Percentiles rank a stretch among this genome's conserved stretches.
phyloP scores from a whole-genome alignment of 2,329 filamentous ascomycete genomes.

The Diplodia intermedia region DNA sequence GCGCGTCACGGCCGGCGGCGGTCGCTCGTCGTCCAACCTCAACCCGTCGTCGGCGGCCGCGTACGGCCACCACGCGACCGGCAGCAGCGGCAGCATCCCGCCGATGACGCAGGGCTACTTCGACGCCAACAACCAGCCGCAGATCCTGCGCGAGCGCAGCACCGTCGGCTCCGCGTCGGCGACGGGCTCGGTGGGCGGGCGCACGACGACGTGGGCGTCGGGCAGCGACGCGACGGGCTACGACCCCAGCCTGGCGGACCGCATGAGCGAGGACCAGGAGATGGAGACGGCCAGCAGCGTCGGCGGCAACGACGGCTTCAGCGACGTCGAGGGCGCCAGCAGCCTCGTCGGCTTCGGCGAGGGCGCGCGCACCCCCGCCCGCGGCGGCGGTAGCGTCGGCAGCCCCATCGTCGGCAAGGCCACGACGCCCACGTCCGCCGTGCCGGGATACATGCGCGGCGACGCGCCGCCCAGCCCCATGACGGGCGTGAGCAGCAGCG shows the following conservation, averaged over 20 bases:
- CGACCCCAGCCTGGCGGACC: slow-evolving; percentile 64
- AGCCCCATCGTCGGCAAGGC: slow-evolving; percentile 71
- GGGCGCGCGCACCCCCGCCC: slow-evolving; percentile 69
- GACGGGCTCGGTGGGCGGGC: slow-evolving; percentile 76
- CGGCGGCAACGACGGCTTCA: slow-evolving; percentile 80
- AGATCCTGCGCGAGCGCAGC: slow-evolving; percentile 75
- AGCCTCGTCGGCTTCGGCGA: slow-evolving; percentile 92
- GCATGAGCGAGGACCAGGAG: slow-evolving; percentile 72
- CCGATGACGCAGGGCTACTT: slow-evolving; percentile 70
- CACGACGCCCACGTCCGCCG: slow-evolving; percentile 36
- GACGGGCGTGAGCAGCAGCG: slow-evolving; percentile 41
- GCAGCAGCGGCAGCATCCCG: slow-evolving; percentile 49
- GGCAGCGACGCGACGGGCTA: slow-evolving; percentile 61
- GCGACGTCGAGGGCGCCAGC: slow-evolving; percentile 78
- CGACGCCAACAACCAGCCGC: slow-evolving; percentile 71
- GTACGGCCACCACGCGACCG: slow-evolving; percentile 37
- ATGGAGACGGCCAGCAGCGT: slow-evolving; percentile 65
- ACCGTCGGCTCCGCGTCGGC: slow-evolving; percentile 92
- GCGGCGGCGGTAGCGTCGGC: slow-evolving; percentile 71
- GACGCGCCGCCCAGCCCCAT: slow-evolving; percentile 39
- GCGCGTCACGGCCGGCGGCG: slow-evolving; percentile 77
- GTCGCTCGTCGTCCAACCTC: slow-evolving; percentile 54
- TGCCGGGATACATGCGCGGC: slow-evolving; percentile 24
- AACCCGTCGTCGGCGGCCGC: slow-evolving; percentile 58
- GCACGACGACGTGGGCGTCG: slow-evolving; percentile 69